Base-by-base conservation (phyloP, 139 green algal species). In the Picochlorum sp. region DNA sequence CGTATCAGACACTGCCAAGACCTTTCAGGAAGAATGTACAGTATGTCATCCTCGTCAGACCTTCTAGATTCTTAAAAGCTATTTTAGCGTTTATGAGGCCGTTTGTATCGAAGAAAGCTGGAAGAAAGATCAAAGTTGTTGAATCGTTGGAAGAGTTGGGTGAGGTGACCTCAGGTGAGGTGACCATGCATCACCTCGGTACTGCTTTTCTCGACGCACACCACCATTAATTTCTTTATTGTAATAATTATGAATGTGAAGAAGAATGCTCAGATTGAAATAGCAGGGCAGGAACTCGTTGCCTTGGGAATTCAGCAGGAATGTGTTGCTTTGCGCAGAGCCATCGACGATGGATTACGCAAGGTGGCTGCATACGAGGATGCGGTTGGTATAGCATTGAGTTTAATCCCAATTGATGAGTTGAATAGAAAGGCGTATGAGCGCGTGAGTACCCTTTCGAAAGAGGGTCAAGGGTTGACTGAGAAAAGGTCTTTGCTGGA, bases 21-120 rank as follows among this genome's bases (percentile, higher is more conserved):
- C 78, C 83, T 14, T 88, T 86, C 76, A 73, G 72, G 49, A 93
- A 93, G 71, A 85, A 93, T 62, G 85, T 93, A 26, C 76, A 88
- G 67, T 80, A 81, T 68, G 76, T 93, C 16, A 51, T 93, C 26
- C 62, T 92, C 45, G 81, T 92, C 38, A 61, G 79, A 50, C 86
- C 86, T 9, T 84, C 71, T 49, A 60, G 67, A 16, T 72, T 80
- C 50, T 71, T 88, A 15, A 74, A 72, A 8, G 65, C 81, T 5
- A 59, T 85, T 32, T 61, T 91, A 63, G 64, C 69, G 13, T 66
- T 88, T 41, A 61, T 89, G 50, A 75, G 79, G 28, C 81, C 85
- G 26, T 86, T 91, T 38, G 56, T 89, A 10, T 83, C 65, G 49
- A 70, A 54, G 30, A 91, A 91, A 68, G 84, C 83, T 10, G 59